Evolutionary conservation across 805 yeast genomes (phyloP).

Genomic region (Starmera pachycereana): DNA sequence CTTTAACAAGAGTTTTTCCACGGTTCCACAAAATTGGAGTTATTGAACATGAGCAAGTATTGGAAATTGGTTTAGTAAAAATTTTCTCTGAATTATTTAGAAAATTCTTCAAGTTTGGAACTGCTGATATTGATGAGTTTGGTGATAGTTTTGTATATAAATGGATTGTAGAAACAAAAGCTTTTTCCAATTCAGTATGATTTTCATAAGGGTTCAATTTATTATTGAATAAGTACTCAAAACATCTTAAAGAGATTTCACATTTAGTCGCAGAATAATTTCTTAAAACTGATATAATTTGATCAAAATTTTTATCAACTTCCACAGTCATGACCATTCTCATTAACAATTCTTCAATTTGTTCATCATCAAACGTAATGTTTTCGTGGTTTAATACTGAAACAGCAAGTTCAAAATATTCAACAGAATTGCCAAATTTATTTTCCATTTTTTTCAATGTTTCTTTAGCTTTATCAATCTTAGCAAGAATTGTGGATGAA

Average conservation of each 20-base stretch:
- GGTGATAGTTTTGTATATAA: conserved; percentile 17
- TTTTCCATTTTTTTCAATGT: conserved; percentile 17
- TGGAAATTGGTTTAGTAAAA: conserved; percentile 17
- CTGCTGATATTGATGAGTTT: conserved; percentile 15
- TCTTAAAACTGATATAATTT: conserved; percentile 18
- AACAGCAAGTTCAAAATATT: conserved; percentile 21
- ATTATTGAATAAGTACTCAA: conserved; percentile 25
- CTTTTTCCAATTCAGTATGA: conserved; percentile 13
- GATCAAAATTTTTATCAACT: conserved; percentile 12
- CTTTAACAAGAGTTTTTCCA: conserved; percentile 23
- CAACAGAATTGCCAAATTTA: conserved; percentile 19
- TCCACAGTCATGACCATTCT: conserved; percentile 24
- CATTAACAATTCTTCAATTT: conserved; percentile 23
- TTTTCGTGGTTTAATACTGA: conserved; percentile 12
- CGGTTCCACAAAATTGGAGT: conserved; percentile 30
- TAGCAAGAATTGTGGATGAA: conserved; percentile 4
- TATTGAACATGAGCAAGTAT: conserved; percentile 21
- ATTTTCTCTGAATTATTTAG: conserved; percentile 19
- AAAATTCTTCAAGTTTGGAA: conserved; percentile 15
- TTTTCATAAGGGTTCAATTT: conserved; percentile 18
- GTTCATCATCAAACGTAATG: conserved; percentile 1
- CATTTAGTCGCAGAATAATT: conserved; percentile 18
- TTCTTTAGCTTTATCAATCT: conserved; percentile 10
- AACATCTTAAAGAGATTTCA: conserved; percentile 20
- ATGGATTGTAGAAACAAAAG: conserved; percentile 20